Evolutionary conservation across 495 filamentous ascomycete genomes (phyloP).

Genomic region (Podospora appendiculata): DNA sequence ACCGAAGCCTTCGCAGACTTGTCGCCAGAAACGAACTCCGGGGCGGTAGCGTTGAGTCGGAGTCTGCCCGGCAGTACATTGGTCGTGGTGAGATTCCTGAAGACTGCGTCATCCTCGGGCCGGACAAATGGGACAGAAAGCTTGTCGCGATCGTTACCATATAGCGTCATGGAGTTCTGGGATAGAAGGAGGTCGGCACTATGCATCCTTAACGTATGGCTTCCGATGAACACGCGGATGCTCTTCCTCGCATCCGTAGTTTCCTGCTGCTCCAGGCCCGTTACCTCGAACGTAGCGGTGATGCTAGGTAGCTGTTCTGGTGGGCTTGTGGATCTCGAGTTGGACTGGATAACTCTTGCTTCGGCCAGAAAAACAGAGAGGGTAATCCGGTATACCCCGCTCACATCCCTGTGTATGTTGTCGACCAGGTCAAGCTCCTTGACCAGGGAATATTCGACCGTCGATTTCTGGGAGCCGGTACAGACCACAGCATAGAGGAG

Average conservation of each 20-base stretch:
- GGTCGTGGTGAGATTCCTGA: conserved; percentile 64
- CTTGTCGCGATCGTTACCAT: conserved; percentile 79
- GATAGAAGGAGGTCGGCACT: conserved; percentile 91
- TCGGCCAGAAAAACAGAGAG: conserved; percentile 84
- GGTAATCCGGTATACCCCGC: conserved; percentile 59
- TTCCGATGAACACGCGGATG: conserved; percentile 79
- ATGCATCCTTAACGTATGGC: conserved; percentile 77
- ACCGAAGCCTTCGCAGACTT: conserved; percentile 14
- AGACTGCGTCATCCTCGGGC: conserved; percentile 77
- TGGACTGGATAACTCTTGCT: conserved; percentile 70
- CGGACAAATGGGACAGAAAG: conserved; percentile 88
- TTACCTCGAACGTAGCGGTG: conserved; percentile 68
- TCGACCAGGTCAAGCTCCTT: conserved; percentile 61
- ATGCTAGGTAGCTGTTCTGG: conserved; percentile 73
- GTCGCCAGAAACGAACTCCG: conserved; percentile 37
- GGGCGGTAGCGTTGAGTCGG: conserved; percentile 43
- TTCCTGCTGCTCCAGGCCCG: conserved; percentile 40
- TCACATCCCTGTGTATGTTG: conserved; percentile 53
- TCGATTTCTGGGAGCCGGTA: conserved; percentile 82
- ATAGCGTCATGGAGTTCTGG: conserved; percentile 76
- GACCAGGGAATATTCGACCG: conserved; percentile 63
- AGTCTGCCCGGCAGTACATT: conserved; percentile 40
- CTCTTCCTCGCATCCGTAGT: conserved; percentile 39
- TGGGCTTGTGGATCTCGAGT: conserved; percentile 64
- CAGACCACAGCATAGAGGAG: conserved; percentile 89